These are phyloP conservation scores for Didymellaceae sp. DNA, from an alignment of 2,329 filamentous ascomycete genomes.

Conservation along the genomic window DNA sequence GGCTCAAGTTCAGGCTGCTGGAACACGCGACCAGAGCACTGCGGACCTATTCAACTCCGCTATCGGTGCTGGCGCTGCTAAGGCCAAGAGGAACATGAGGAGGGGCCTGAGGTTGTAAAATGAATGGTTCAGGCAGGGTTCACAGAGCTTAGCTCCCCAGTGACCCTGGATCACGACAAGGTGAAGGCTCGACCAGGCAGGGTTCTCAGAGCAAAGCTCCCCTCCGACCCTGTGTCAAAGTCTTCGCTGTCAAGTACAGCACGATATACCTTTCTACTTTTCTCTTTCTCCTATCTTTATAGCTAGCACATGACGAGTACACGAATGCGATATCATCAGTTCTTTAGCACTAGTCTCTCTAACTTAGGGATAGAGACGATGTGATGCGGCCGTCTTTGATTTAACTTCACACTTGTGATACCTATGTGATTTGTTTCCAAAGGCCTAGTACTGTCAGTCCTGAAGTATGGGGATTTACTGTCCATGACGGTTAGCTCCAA, in stretches of 20 bases:
- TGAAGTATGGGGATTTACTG: no score
- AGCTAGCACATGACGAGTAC: no score
- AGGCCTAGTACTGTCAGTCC: no score
- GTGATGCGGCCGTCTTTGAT: no score
- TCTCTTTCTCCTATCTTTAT: background rate
- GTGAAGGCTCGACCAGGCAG: background rate
- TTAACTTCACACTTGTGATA: no score
- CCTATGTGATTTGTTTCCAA: no score
- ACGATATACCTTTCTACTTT: background rate
- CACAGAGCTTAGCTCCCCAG: conserved; percentile 1
- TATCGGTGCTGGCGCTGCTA: conserved; percentile 43
- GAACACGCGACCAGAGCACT: conserved; percentile 49
- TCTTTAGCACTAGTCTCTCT: no score
- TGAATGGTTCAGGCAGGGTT: conserved; percentile 1
- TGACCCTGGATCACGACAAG: conserved; percentile 4
- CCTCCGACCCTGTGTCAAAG: conserved; percentile 2
- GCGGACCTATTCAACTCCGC: conserved; percentile 52
- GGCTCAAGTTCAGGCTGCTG: conserved; percentile 57
- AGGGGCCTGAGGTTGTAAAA: conserved; percentile 27
- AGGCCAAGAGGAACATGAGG: conserved; percentile 26
- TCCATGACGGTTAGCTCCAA: no score
- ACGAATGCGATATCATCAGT: no score
- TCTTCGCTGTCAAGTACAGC: background rate
- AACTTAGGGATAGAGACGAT: no score
- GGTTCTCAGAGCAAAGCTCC: conserved; percentile 6